Conservation (phyloP, 1,284 basidiomycete species). For the Xerocomus minutiporus region DNA sequence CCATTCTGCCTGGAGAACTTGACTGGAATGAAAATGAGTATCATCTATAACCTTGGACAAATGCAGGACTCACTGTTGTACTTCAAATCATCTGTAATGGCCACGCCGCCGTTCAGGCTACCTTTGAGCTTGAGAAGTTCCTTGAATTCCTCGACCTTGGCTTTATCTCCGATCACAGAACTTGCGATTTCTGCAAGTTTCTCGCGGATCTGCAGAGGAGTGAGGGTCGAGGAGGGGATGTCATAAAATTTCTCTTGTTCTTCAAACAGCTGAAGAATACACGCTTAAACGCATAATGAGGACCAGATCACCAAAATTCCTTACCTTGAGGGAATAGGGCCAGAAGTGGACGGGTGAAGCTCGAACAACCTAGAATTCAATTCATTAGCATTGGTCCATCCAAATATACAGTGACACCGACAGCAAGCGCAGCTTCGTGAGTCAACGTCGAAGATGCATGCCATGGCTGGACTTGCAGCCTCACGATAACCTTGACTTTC, state of each 20-base stretch:
- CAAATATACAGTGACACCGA: slow-evolving; percentile 33
- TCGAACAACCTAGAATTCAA: slow-evolving; percentile 47
- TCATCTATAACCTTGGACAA: background rate
- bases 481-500: slow-evolving; percentile 75
- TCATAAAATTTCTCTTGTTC: slow-evolving; percentile 77
- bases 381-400: background rate
- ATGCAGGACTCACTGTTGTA: slow-evolving; percentile 60
- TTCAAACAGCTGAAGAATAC: slow-evolving; percentile 61
- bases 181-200: slow-evolving; percentile 63
- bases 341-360: slow-evolving; percentile 76
- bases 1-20: slow-evolving; percentile 90
- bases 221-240: slow-evolving; percentile 65
- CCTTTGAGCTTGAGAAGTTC: slow-evolving; percentile 64
- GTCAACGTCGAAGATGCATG: slow-evolving; percentile 71
- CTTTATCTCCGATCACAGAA: slow-evolving; percentile 43
- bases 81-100: slow-evolving; percentile 80
- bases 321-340: slow-evolving; percentile 65
- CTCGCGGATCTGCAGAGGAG: slow-evolving; percentile 70
- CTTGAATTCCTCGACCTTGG: slow-evolving; percentile 47
- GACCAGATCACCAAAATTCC: slow-evolving; percentile 19
- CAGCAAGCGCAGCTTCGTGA: slow-evolving; percentile 81
- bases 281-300: background rate
- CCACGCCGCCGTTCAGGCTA: slow-evolving; percentile 69
- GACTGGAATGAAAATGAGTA: slow-evolving; percentile 41
- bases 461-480: slow-evolving; percentile 84